phyloP scores from a whole-genome alignment of 108 stramenopile genomes.

The Cyclotella sp. region DNA sequence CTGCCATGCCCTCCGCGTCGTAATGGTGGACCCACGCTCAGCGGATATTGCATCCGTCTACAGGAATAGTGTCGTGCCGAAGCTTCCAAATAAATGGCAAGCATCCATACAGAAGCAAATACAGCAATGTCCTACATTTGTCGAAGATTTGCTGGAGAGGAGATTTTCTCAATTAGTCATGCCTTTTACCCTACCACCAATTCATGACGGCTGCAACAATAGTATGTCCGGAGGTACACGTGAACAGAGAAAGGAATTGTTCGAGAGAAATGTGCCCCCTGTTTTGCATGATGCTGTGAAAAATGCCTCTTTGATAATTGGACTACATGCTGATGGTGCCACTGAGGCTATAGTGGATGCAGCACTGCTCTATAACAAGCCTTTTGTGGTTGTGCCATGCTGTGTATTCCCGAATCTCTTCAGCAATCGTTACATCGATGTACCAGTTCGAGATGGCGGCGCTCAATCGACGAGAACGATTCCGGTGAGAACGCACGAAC shows the following conservation, averaged over 20 bases:
- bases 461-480: slow-evolving; percentile 26
- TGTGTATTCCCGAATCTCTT: slow-evolving; percentile 89
- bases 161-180: slow-evolving; percentile 66
- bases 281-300: slow-evolving; percentile 34
- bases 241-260: not conserved
- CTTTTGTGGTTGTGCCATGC: slow-evolving; percentile 86
- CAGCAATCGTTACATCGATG: slow-evolving; percentile 44
- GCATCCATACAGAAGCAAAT: slow-evolving; percentile 54
- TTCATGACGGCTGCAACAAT: not conserved
- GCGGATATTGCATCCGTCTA: slow-evolving; percentile 71
- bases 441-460: slow-evolving; percentile 2
- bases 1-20: slow-evolving; percentile 71
- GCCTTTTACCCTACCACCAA: slow-evolving; percentile 47
- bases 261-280: not conserved
- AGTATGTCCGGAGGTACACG: not conserved
- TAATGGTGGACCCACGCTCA: slow-evolving; percentile 84
- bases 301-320: slow-evolving; percentile 71
- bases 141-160: slow-evolving; percentile 49
- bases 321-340: slow-evolving; percentile 87
- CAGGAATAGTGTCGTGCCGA: slow-evolving; percentile 67
- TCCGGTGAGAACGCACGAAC: slow-evolving; percentile 78
- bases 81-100: slow-evolving; percentile 89
- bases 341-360: slow-evolving; percentile 89
- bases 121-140: slow-evolving; percentile 49
- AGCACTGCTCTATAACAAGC: slow-evolving; percentile 73